Evolutionary conservation across 306 rosid species (phyloP).

Genomic region (Sphenostylis stenocarpa): DNA sequence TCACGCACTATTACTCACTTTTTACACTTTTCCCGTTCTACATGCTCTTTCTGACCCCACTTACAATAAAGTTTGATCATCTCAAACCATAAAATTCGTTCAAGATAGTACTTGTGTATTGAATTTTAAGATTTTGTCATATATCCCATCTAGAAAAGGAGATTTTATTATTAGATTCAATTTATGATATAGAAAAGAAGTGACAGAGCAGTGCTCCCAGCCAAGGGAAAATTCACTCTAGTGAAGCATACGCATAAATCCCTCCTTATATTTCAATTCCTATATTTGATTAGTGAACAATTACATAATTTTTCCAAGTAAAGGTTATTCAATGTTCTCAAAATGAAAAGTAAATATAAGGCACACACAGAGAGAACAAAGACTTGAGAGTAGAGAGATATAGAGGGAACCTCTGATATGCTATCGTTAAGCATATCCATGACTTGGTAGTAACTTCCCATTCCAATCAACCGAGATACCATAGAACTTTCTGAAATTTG

Average conservation of each 20-base stretch:
- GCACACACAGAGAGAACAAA: neutral
- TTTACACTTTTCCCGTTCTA: neutral
- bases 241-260: neutral
- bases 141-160: neutral
- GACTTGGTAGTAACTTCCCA: conserved; percentile 6
- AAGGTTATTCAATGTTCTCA: too few relatives aligned
- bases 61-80: neutral
- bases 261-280: neutral
- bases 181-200: neutral
- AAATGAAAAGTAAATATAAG: neutral
- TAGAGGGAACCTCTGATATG: conserved; percentile 17
- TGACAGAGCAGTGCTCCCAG: neutral
- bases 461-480: conserved; percentile 9
- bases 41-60: neutral
- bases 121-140: neutral
- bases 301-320: neutral
- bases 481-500: neutral
- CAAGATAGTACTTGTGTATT: neutral
- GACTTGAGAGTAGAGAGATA: neutral
- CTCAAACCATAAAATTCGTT: neutral
- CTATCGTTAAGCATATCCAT: neutral
- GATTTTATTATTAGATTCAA: neutral
- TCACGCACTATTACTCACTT: neutral
- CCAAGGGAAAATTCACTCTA: neutral
- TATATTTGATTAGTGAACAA: neutral